These are phyloP conservation scores for Dioscorea dumetorum DNA, from an alignment of 106 monocot species.

Conservation along the genomic window DNA sequence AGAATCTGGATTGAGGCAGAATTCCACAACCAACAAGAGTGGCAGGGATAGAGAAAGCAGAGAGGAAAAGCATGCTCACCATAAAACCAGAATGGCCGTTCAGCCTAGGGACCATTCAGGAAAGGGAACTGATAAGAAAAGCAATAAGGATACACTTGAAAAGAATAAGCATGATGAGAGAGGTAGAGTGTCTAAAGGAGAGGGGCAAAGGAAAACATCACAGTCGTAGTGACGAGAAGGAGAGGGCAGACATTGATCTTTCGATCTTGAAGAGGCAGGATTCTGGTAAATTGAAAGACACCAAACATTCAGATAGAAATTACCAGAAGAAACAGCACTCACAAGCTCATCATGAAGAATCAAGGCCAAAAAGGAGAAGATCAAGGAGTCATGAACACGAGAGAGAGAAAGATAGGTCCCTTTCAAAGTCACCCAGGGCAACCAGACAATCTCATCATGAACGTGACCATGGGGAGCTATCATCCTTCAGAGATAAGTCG, in stretches of 20 bases:
- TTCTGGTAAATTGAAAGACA: constrained; percentile 21
- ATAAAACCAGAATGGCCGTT: constrained; percentile 25
- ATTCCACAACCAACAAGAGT: constrained; percentile 25
- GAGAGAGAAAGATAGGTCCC: constrained; percentile 32
- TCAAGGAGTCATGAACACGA: constrained; percentile 59
- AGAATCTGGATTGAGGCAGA: constrained; percentile 15
- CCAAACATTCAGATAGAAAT: constrained; percentile 37
- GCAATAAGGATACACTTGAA: constrained; percentile 9
- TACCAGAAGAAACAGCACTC: constrained; percentile 25
- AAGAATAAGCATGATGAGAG: constrained; percentile 32
- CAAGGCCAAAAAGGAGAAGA: constrained; percentile 49
- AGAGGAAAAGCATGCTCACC: constrained; percentile 20
- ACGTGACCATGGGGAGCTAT: constrained; percentile 22
- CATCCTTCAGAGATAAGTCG: constrained; percentile 32
- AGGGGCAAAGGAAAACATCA: constrained; percentile 29
- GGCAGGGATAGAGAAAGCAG: constrained; percentile 33
- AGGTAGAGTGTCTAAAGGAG: constrained; percentile 25
- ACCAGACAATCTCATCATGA: constrained; percentile 26
- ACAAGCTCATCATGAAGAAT: constrained; percentile 24
- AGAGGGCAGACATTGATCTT: constrained; percentile 23
- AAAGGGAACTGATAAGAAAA: constrained; percentile 29
- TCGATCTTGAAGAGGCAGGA: constrained; percentile 38
- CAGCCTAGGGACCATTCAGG: constrained; percentile 11
- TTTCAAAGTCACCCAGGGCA: constrained; percentile 49
- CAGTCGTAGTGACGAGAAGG: constrained; percentile 24